These are phyloP conservation scores for Fusarium newnesense DNA, from an alignment of 2,329 filamentous ascomycete species.

Conservation along the genomic window DNA sequence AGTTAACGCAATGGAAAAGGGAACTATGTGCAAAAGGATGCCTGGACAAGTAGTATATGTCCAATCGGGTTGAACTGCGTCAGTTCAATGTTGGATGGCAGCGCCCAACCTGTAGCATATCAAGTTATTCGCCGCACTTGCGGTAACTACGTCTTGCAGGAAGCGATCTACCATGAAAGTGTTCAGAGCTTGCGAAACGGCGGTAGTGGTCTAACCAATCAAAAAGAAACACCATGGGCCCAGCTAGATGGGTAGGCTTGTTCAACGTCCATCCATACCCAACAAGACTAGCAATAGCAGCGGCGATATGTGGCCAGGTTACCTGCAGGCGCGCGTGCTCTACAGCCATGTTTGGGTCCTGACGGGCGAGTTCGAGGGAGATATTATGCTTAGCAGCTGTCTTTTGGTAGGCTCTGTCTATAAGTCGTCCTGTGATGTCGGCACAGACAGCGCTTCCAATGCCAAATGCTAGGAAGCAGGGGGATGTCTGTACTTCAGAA, in stretches of 20 bases:
- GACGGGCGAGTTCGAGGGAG: background rate
- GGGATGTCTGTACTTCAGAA: background rate
- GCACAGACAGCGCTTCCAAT: background rate
- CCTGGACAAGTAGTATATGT: background rate
- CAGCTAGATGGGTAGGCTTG: background rate
- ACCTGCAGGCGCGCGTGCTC: background rate
- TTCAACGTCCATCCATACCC: background rate
- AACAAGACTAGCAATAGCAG: background rate
- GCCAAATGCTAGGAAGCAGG: background rate
- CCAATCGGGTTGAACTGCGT: background rate
- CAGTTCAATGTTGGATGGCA: background rate
- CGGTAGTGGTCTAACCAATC: background rate
- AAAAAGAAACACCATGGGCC: rapidly evolving
- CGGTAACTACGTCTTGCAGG: background rate
- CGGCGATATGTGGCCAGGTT: background rate
- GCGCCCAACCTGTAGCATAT: background rate
- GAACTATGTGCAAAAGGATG: background rate
- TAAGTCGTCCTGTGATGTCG: background rate
- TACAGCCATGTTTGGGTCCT: background rate
- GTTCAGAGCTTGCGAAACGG: background rate
- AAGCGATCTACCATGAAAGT: background rate
- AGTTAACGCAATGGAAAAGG: background rate
- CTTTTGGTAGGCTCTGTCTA: background rate
- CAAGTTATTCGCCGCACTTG: background rate
- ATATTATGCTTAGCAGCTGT: background rate